Base-by-base conservation (phyloP, 208 protist genomes). In the Crithidia sp. region DNA sequence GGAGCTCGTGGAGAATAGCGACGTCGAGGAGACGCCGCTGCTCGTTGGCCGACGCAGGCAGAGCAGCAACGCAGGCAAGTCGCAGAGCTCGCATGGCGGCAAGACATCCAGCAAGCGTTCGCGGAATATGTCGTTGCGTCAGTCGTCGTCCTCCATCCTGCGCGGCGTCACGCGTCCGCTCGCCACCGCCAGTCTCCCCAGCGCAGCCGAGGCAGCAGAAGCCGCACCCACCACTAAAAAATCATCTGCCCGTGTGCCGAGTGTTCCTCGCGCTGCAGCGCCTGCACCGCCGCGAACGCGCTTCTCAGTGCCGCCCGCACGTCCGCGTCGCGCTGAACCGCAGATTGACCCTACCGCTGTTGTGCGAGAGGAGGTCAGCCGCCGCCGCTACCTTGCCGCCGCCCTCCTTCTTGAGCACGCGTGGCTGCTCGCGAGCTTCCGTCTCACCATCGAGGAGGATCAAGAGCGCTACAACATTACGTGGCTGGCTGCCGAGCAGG, bases 401-500 rank as follows among this genome's bases (percentile, higher is more conserved):
- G 57, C 58, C 56, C 61, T 93, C 16, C 41, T 87, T 13, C 19
- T 94, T 5, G 84, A 95, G 79, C 85, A 91, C 37, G 71, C 70
- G 36, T 94, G 85, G 78, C 74, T 92, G 39, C 67, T 95, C 9
- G 77, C 67, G 19, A 77, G 74, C 52, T 79, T 93, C 52, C 77
- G 84, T 8, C 63, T 95, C n/a, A 61, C 72, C 39, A 77, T 90
- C 19, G 82, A 86, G 58, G 90, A 97, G 77, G 82, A 92, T 52
- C 79, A 91, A 67, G 89, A 88, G 64, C 81, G 93, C 41, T 88
- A 87, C 64, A 81, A 85, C 74, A 81, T 94, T 53, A 83, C 77
- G 40, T 97, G 93, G 93, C 80, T 95, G 4, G 85, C 74, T 14
- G 87, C 87, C 61, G 87, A 94, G 79, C 93, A 95, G 80, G 81